Conservation (phyloP, 2,329 filamentous ascomycete genomes). For the Penicillium sp. region DNA sequence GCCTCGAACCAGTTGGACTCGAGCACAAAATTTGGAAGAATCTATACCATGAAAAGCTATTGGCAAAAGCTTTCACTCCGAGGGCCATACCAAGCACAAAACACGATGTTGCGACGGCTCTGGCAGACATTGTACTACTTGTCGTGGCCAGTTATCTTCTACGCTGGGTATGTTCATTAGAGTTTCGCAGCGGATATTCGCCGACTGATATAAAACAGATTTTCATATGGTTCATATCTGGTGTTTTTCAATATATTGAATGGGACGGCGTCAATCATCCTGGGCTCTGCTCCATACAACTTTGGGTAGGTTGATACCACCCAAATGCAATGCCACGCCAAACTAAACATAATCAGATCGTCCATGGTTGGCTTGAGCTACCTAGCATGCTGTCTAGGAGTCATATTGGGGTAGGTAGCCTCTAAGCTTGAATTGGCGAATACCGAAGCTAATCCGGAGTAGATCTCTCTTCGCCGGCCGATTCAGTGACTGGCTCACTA, state of each 20-base stretch:
- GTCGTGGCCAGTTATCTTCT: conserved; percentile 38
- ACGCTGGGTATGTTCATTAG: conserved; percentile 28
- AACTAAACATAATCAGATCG: conserved; percentile 24
- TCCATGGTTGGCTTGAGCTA: conserved; percentile 39
- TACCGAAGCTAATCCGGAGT: neutral
- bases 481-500: conserved; percentile 38
- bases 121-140: conserved; percentile 34
- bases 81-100: conserved; percentile 24
- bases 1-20: conserved; percentile 5
- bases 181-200: neutral
- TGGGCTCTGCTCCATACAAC: conserved; percentile 34
- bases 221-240: conserved; percentile 38
- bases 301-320: conserved; percentile 25
- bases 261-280: conserved; percentile 35
- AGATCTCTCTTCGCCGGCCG: conserved; percentile 38
- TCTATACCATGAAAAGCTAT: conserved; percentile 31
- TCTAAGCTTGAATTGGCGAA: neutral
- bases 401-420: conserved; percentile 25
- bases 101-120: conserved; percentile 31
- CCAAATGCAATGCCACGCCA: neutral
- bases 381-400: conserved; percentile 33
- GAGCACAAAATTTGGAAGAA: conserved; percentile 12
- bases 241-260: conserved; percentile 41
- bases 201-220: conserved; percentile 19
- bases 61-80: conserved; percentile 31